phyloP scores from a whole-genome alignment of 2,329 filamentous ascomycete species.

The Colletotrichum lentis region DNA sequence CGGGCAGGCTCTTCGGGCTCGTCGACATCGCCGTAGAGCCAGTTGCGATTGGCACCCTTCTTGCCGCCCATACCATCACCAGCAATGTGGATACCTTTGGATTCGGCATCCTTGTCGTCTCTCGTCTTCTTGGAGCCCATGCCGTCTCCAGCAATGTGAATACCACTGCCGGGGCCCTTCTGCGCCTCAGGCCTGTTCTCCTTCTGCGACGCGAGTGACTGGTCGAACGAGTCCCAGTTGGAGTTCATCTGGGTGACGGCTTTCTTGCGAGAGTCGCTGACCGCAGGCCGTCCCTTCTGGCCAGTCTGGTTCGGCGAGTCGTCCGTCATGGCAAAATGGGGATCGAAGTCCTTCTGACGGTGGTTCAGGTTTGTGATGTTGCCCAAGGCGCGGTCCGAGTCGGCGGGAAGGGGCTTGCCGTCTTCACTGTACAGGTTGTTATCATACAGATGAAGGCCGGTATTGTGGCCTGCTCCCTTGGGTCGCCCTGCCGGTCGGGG shows the following conservation, averaged over 20 bases:
- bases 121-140: slow-evolving; percentile 67
- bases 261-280: slow-evolving; percentile 70
- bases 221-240: slow-evolving; percentile 65
- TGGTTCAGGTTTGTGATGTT: slow-evolving; percentile 77
- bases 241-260: slow-evolving; percentile 77
- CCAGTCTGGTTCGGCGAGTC: slow-evolving; percentile 62
- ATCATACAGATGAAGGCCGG: slow-evolving; percentile 76
- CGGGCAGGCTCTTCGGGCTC: slow-evolving; percentile 50
- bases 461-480: slow-evolving; percentile 69
- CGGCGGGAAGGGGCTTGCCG: slow-evolving; percentile 51
- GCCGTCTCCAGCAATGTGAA: slow-evolving; percentile 66
- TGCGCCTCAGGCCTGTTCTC: slow-evolving; percentile 54
- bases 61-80: slow-evolving; percentile 74
- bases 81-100: slow-evolving; percentile 55
- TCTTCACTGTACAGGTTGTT: slow-evolving; percentile 75
- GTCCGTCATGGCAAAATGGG: slow-evolving; percentile 81
- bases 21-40: slow-evolving; percentile 65
- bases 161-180: slow-evolving; percentile 41
- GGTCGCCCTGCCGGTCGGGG: slow-evolving; percentile 56
- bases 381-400: slow-evolving; percentile 59
- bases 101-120: slow-evolving; percentile 44
- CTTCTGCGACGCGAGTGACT: slow-evolving; percentile 62
- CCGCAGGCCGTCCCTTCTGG: slow-evolving; percentile 51
- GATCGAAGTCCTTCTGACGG: slow-evolving; percentile 77
- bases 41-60: slow-evolving; percentile 62